These are phyloP conservation scores for Stephanodiscus minutulus DNA, from an alignment of 108 stramenopile genomes.

Conservation along the genomic window DNA sequence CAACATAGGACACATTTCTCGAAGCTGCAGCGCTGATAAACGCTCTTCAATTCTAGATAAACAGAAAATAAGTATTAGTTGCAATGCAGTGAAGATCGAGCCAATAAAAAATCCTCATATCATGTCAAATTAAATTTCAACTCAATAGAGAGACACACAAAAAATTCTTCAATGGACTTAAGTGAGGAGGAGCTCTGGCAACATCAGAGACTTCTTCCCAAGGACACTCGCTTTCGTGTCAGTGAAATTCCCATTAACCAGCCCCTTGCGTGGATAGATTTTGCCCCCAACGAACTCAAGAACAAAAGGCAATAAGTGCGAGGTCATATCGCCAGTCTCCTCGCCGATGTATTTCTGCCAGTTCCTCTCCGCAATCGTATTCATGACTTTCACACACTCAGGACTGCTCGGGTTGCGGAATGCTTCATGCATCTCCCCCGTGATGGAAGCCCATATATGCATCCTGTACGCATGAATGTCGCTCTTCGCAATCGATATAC, in stretches of 20 bases:
- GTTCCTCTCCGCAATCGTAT: conserved; percentile 48
- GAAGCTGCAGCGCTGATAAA: too few relatives aligned
- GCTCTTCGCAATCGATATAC: conserved; percentile 32
- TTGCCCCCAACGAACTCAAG: conserved; percentile 37
- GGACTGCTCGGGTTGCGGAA: conserved; percentile 50
- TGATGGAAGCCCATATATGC: conserved; percentile 48
- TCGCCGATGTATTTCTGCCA: conserved; percentile 43
- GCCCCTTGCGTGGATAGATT: conserved; percentile 32
- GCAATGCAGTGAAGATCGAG: too few relatives aligned
- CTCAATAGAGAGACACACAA: neutral
- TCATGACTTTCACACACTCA: conserved; percentile 45
- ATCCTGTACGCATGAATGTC: conserved; percentile 55
- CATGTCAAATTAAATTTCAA: neutral
- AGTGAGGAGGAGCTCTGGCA: conserved; percentile 48
- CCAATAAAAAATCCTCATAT: too few relatives aligned
- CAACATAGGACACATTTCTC: too few relatives aligned
- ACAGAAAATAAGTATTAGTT: too few relatives aligned
- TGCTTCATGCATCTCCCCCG: conserved; percentile 46
- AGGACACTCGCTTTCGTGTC: conserved; percentile 43
- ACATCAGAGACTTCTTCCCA: conserved; percentile 42
- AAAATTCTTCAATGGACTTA: conserved; percentile 4
- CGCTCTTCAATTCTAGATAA: too few relatives aligned
- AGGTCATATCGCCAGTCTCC: conserved; percentile 44
- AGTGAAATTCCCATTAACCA: conserved; percentile 42
- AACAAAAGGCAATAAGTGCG: conserved; percentile 45